Percentiles rank a stretch among this genome's conserved stretches.
These are phyloP conservation scores for Phytophthora brassicae DNA, from an alignment of 352 stramenopile species.

Conservation along the genomic window DNA sequence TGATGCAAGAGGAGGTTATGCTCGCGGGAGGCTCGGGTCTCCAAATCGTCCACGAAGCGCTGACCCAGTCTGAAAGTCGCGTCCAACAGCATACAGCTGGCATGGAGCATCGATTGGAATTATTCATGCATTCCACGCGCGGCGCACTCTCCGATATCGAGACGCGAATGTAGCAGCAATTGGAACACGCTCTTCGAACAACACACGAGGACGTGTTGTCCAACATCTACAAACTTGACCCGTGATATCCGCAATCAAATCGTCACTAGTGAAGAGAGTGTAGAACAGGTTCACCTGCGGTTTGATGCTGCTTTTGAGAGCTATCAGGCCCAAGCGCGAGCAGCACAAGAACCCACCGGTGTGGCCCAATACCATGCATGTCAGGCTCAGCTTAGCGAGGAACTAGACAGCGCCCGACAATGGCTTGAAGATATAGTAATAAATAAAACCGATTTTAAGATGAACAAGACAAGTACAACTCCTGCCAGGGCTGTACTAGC, in stretches of 20 bases:
- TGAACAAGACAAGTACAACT: neutral
- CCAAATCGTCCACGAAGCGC: neutral
- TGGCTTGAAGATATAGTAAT: neutral
- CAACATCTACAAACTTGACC: neutral
- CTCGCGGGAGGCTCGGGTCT: neutral
- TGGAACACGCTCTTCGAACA: neutral
- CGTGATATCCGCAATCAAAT: conserved; percentile 20
- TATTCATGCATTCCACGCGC: neutral
- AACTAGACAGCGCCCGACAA: neutral
- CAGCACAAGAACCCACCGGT: neutral
- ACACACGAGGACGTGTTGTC: neutral
- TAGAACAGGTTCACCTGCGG: neutral
- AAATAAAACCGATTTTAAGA: too few relatives aligned
- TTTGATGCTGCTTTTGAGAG: neutral
- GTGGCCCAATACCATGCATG: neutral
- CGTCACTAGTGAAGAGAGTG: conserved; percentile 11
- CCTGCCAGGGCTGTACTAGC: neutral
- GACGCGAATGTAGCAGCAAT: neutral
- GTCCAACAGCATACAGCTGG: neutral
- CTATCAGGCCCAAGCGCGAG: neutral
- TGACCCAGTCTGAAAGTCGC: neutral
- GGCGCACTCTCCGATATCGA: neutral
- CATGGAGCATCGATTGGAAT: neutral
- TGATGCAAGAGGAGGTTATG: neutral
- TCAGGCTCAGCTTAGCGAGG: neutral